Evolutionary conservation across 2,329 filamentous ascomycete species (phyloP), one percentile per base, ranked within the genome.

Genomic region (Amauroascus niger): DNA sequence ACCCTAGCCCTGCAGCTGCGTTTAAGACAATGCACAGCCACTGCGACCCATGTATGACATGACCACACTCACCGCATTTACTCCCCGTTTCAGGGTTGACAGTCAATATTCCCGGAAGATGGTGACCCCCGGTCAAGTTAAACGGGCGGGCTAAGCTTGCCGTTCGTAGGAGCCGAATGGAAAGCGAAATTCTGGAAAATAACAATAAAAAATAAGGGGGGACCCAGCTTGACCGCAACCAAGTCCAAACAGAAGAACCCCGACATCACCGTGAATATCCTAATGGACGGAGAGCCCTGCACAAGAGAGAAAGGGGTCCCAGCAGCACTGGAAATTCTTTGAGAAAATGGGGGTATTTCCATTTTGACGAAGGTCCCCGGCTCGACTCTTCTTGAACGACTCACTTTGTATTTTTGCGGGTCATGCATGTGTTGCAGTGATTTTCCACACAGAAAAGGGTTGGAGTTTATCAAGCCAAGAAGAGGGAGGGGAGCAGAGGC

Each of bases 201-300:
- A 20, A 24, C n/a, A 8, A 39, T 39, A 14, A 30, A 30, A 30
- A 30, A 30, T 5, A 9, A 30, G 9, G 9, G 9, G 9, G 26
- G 9, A 30, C 26, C 26, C 5, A 30, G 24, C 24, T 4, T n/a
- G n/a, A 28, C 1, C 8, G 18, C 14, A 8, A 33, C 16, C 33
- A 13, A 24, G 45, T 43, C 52, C 52, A 54, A 54, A 50, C 45
- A 50, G 11, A 49, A 50, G 37, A 26, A 16, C 16, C 20, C 30
- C 8, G 20, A 26, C 11, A n/a, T 49, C 30, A 54, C 45, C 52
- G 52, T 54, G 52, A 54, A 54, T 41, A 44, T 41, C 35, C 43
- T 40, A 16, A 45, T 35, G 39, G 28, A 33, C 22, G 30, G 48
- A 28, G 30, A 26, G 37, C 22, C 28, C 24, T 50, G 48, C 48